phyloP scores from a whole-genome alignment of 2,329 filamentous ascomycete species.

The Neoarthrinium moseri region DNA sequence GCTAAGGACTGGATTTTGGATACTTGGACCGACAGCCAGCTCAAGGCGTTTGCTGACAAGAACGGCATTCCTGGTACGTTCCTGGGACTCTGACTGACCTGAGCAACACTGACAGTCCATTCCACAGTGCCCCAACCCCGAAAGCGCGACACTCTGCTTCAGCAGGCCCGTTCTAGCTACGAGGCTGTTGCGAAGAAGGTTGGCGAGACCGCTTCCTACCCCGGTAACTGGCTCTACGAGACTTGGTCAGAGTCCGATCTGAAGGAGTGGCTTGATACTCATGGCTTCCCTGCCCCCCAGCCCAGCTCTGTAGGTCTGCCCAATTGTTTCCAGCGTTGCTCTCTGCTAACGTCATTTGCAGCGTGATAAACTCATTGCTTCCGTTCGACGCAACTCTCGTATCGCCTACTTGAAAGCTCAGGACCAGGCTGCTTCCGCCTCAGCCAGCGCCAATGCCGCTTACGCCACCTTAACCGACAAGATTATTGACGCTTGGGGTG shows the following conservation, averaged over 20 bases:
- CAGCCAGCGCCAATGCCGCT: slow-evolving; percentile 65
- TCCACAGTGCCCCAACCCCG: slow-evolving; percentile 74
- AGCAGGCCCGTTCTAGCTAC: slow-evolving; percentile 77
- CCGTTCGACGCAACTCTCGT: slow-evolving; percentile 87
- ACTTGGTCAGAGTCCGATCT: slow-evolving; percentile 91
- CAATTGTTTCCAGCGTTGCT: background rate
- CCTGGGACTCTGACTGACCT: background rate
- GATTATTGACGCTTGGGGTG: slow-evolving; percentile 86
- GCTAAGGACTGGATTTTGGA: slow-evolving; percentile 93
- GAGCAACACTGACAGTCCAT: background rate
- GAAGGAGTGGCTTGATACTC: slow-evolving; percentile 89
- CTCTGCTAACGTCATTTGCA: slow-evolving; percentile 21
- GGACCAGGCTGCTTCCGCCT: slow-evolving; percentile 57
- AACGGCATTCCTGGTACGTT: slow-evolving; percentile 70
- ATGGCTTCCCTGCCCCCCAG: slow-evolving; percentile 84
- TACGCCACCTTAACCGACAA: slow-evolving; percentile 77
- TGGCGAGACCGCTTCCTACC: slow-evolving; percentile 80
- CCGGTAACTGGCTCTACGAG: slow-evolving; percentile 91
- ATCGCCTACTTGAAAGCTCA: slow-evolving; percentile 70
- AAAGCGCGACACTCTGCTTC: slow-evolving; percentile 77
- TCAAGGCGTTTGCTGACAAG: slow-evolving; percentile 90
- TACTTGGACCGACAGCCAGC: slow-evolving; percentile 88
- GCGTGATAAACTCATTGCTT: slow-evolving; percentile 86
- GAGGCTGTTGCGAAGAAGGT: slow-evolving; percentile 70
- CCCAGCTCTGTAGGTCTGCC: slow-evolving; percentile 54